These are phyloP conservation scores for Tremella mesenterica DNA, from an alignment of 768 basidiomycete species.

Conservation along the genomic window DNA sequence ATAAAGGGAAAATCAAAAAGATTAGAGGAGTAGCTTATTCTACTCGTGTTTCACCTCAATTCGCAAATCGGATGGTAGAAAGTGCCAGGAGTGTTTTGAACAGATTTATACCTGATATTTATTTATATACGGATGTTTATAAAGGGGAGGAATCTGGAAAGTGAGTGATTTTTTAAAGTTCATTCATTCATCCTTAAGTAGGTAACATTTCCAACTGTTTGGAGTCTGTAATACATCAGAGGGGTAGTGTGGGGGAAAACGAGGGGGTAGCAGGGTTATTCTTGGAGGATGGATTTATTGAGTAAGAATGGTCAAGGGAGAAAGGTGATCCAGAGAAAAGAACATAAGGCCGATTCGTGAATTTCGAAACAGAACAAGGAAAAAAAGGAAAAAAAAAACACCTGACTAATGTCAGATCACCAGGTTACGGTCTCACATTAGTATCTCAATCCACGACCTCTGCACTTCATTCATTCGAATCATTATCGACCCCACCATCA, in stretches of 20 bases:
- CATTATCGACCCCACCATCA: slow-evolving; percentile 44
- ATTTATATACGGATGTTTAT: slow-evolving; percentile 96
- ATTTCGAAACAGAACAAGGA: too few relatives aligned
- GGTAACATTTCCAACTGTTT: too few relatives aligned
- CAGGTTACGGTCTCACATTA: slow-evolving; percentile 85
- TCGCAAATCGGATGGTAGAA: slow-evolving; percentile 96
- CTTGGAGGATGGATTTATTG: too few relatives aligned
- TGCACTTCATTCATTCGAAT: slow-evolving; percentile 78
- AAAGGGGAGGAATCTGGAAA: slow-evolving; percentile 96
- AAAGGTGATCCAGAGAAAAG: too few relatives aligned
- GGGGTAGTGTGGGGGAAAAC: too few relatives aligned
- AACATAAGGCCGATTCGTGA: too few relatives aligned
- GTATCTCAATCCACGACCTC: slow-evolving; percentile 87
- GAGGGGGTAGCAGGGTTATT: too few relatives aligned
- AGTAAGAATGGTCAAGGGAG: too few relatives aligned
- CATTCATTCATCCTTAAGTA: too few relatives aligned
- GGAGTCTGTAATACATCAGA: too few relatives aligned
- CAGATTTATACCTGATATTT: slow-evolving; percentile 94
- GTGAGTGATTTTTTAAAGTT: slow-evolving; percentile 56
- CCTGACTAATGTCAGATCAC: slow-evolving; percentile 56
- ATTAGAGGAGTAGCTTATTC: slow-evolving; percentile 97
- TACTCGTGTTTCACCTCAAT: slow-evolving; percentile 91
- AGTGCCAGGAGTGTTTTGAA: slow-evolving; percentile 85
- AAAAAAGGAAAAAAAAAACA: too few relatives aligned
- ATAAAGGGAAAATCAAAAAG: slow-evolving; percentile 81